These are phyloP conservation scores for Tricholoma bakamatsutake DNA, from an alignment of 768 basidiomycete species.

Conservation along the genomic window DNA sequence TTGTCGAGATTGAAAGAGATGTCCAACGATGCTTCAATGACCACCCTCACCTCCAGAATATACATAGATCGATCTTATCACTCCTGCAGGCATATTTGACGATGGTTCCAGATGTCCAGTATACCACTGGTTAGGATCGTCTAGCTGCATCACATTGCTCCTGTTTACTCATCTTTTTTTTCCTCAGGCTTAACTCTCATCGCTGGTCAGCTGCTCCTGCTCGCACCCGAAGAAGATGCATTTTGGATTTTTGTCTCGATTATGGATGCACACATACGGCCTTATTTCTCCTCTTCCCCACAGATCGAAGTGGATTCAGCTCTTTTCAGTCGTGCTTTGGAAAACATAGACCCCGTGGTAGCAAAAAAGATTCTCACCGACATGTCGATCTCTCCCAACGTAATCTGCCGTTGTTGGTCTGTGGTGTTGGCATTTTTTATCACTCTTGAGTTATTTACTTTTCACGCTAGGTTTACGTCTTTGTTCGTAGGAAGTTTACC, in stretches of 20 bases:
- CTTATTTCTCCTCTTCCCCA: constrained; percentile 60
- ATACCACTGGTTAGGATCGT: constrained; percentile 45
- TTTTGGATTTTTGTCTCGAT: constrained; percentile 88
- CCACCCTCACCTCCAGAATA: constrained; percentile 52
- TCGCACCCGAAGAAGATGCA: constrained; percentile 82
- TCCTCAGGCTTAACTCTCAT: constrained; percentile 59
- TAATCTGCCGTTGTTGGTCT: constrained; percentile 63
- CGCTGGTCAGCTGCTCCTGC: constrained; percentile 63
- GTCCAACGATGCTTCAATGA: constrained; percentile 48
- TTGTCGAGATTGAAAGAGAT: constrained; percentile 55
- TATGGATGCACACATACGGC: constrained; percentile 79
- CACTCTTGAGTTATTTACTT: neutral
- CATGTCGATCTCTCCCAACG: constrained; percentile 50
- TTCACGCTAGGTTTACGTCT: constrained; percentile 54
- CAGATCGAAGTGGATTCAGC: constrained; percentile 76
- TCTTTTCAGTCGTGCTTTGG: constrained; percentile 66
- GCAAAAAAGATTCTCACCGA: constrained; percentile 65
- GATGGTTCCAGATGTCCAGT: constrained; percentile 82
- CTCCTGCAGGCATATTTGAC: constrained; percentile 68
- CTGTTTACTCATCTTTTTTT: neutral
- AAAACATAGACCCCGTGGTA: constrained; percentile 49
- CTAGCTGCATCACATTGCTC: neutral
- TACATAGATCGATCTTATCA: constrained; percentile 49
- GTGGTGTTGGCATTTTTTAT: constrained; percentile 7
- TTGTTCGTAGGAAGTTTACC: constrained; percentile 68